These are phyloP conservation scores for Aspergillus vadensis DNA, from an alignment of 2,329 filamentous ascomycete genomes.

Conservation along the genomic window DNA sequence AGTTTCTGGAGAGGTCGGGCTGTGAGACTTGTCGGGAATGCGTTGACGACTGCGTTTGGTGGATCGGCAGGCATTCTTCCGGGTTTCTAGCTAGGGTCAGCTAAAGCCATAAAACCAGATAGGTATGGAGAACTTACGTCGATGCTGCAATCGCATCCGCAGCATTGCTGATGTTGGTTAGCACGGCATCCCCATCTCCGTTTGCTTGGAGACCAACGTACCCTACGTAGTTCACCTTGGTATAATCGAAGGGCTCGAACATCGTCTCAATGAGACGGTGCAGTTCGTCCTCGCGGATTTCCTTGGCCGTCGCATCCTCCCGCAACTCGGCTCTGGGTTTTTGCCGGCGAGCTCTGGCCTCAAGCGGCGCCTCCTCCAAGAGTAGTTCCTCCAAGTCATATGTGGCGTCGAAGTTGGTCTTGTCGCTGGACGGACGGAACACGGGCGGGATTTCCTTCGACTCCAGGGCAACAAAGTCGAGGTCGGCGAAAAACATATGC, in stretches of 20 bases:
- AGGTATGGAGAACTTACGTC: conserved; percentile 29
- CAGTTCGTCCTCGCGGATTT: conserved; percentile 91
- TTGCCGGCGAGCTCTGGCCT: conserved; percentile 87
- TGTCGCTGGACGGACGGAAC: conserved; percentile 91
- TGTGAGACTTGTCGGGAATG: conserved; percentile 43
- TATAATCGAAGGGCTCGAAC: conserved; percentile 96
- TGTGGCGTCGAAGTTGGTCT: conserved; percentile 98
- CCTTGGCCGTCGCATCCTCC: conserved; percentile 91
- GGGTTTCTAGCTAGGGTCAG: conserved; percentile 35
- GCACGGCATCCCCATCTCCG: not conserved
- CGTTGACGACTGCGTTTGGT: conserved; percentile 16
- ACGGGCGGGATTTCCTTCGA: conserved; percentile 86
- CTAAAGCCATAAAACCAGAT: not conserved
- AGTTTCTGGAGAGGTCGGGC: conserved; percentile 34
- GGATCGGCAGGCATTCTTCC: conserved; percentile 39
- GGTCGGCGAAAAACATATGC: conserved; percentile 82
- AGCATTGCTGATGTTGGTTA: conserved; percentile 30
- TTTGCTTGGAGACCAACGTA: conserved; percentile 45
- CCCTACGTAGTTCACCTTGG: conserved; percentile 74
- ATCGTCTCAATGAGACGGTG: conserved; percentile 92
- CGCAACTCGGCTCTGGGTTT: conserved; percentile 90
- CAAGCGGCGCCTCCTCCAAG: conserved; percentile 89
- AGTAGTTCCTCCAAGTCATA: conserved; percentile 95
- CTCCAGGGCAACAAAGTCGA: conserved; percentile 84
- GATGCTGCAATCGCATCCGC: conserved; percentile 45